Evolutionary conservation across 2,329 filamentous ascomycete species (phyloP), one percentile per base, ranked within the genome.

Genomic region (Penicillium hesseltinei): DNA sequence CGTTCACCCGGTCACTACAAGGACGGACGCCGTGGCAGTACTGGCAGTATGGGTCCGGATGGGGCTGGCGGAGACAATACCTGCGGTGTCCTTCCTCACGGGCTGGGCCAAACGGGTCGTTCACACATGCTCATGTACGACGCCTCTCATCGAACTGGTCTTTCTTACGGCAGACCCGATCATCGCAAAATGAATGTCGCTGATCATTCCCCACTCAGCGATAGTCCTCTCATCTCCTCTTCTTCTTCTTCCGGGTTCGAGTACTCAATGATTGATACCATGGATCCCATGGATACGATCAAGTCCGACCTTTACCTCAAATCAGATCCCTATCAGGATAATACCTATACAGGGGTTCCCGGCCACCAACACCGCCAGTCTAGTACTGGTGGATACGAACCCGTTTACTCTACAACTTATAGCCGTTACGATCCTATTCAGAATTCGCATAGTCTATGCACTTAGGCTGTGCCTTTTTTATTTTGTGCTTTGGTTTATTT

Each of bases 1-100:
- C 84, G 90, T 27, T 92, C 89, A 8, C 90, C 90, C 0, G 90
- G 90, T 1, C 91, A 92, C 68, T 92, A 92, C 73, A 87, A 89
- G 68, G 85, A 88, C 44, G 86, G 88, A 63, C 80, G 88, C 61
- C 82, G 87, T 54, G 82, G 85, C 51, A 90, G 87, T 71, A 82
- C 86, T 3, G 85, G 87, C 66, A 90, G 88, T 67, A 88, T 89
- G 55, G 88, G 89, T 15, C 86, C 87, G 0, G 84, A 85, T 38
- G 84, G 86, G 23, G 82, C 81, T 42, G 81, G 84, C 11, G 71
- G 70, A 29, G 73, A 76, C 54, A 65, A 69, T 19, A 66, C 65
- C 40, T 65, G 68, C 27, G 62, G 66, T 17, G 55, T 69, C 10
- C 59, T 76, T 33, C 67, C 67, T n/a, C 64, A 68, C 21, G 66